Base-by-base conservation (phyloP, 164 flowering plant genomes). In the Aristolochia californica region DNA sequence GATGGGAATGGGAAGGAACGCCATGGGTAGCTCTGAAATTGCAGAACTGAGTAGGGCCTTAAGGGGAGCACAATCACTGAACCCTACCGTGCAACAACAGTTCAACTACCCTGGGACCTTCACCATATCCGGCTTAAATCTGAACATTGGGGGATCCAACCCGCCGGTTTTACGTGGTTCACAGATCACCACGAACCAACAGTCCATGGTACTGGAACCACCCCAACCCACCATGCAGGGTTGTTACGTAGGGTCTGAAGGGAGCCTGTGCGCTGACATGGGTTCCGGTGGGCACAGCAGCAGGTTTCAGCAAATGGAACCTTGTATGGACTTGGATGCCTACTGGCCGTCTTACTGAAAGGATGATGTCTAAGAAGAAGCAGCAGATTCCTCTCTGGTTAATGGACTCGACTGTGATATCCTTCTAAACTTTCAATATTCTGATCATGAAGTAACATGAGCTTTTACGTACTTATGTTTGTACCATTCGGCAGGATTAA, bases 71-170 rank as follows among this genome's bases (percentile, higher is more conserved):
- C 58, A 59, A 5, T 55, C 61, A 60, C 67, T 45, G 70, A 5
- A 78, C 74, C 4, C 61, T 69, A 45, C 83, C 17, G 49, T n/a
- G 28, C 91, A 75, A 12, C 21, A 34, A 12, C 40, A 34, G 11
- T 34, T 73, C 24, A 80, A 70, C 74, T 78, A 76, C 62, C 78
- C 77, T 17, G 74, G 74, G 13, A 51, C 68, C 63, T 88, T 84
- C 67, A 82, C 91, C 0, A 74, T 86, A 0, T 86, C 96, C 0
- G 96, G 98, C 11, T 45, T 91, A 24, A 86, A 88, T 54, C 62
- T 85, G 40, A 84, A 86, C 67, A 83, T 82, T 12, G 84, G 85
- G 11, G 62, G 69, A 5, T 48, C 71, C 2, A 18, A 70, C 13
- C 76, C 69, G 51, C 72, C 74, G 0, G 66, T 58, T 7, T 40